A percentile compares a stretch with the other conserved stretches of the same genome.
These are phyloP conservation scores for Capsicum pubescens DNA, from an alignment of 257 asterid species.

Conservation along the genomic window DNA sequence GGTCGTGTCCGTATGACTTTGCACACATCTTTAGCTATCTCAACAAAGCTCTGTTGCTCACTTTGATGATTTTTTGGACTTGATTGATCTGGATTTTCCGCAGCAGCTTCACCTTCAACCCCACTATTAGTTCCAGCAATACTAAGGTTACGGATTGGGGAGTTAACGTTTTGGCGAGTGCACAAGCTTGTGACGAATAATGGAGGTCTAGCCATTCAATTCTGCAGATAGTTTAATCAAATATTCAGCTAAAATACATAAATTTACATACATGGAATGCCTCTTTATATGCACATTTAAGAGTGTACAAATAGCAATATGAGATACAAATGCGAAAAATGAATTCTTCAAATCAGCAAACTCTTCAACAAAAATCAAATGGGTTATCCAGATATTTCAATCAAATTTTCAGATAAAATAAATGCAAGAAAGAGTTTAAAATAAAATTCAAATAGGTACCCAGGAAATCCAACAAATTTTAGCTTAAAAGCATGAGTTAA, in stretches of 20 bases:
- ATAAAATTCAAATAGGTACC: background rate
- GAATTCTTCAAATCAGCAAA: background rate
- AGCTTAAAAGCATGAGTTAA: too few species aligned
- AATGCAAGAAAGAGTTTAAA: too few species aligned
- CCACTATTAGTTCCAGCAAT: slow-evolving; percentile 32
- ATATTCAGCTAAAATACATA: background rate
- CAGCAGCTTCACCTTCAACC: slow-evolving; percentile 28
- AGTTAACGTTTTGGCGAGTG: slow-evolving; percentile 51
- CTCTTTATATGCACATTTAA: background rate
- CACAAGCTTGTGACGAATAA: slow-evolving; percentile 43
- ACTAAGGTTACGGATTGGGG: slow-evolving; percentile 48
- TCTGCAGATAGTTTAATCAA: slow-evolving; percentile 11
- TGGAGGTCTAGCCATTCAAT: slow-evolving; percentile 55
- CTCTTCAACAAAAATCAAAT: background rate
- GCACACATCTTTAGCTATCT: slow-evolving; percentile 61
- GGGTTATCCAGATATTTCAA: background rate
- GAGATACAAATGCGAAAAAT: background rate
- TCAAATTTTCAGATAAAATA: background rate
- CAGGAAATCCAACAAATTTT: background rate
- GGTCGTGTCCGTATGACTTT: slow-evolving; percentile 46
- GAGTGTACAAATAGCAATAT: background rate
- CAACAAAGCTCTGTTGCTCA: slow-evolving; percentile 26
- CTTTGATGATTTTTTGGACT: slow-evolving; percentile 38
- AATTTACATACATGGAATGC: background rate
- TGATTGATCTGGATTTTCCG: slow-evolving; percentile 37